Percentiles rank a stretch among this genome's conserved stretches.
phyloP scores from a whole-genome alignment of 2,329 filamentous ascomycete species.

The Talaromyces sp. region DNA sequence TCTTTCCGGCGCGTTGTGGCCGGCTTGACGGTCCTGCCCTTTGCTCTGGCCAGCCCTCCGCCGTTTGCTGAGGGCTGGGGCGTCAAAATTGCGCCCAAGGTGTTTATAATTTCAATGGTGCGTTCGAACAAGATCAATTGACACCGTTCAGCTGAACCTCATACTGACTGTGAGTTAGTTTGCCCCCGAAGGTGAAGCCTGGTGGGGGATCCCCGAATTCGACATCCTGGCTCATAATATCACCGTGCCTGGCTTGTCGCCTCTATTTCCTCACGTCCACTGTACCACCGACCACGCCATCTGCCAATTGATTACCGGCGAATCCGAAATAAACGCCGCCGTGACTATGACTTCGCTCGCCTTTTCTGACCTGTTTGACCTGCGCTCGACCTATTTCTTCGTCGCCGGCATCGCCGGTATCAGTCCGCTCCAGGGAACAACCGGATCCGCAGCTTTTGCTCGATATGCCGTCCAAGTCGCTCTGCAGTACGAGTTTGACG shows the following conservation, averaged over 20 bases:
- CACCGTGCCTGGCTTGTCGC: slow-evolving; percentile 57
- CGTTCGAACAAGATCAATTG: not conserved
- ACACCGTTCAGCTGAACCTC: not conserved
- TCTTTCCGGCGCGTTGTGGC: not conserved
- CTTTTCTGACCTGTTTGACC: slow-evolving; percentile 58
- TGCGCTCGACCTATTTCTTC: slow-evolving; percentile 64
- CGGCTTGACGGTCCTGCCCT: not conserved
- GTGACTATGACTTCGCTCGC: slow-evolving; percentile 58
- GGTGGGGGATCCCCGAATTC: slow-evolving; percentile 53
- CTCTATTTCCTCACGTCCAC: slow-evolving; percentile 58
- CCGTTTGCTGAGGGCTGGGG: not conserved
- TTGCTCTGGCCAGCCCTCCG: not conserved
- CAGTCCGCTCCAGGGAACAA: slow-evolving; percentile 61
- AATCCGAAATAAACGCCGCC: slow-evolving; percentile 70
- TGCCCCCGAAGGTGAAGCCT: slow-evolving; percentile 54
- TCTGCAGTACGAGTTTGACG: slow-evolving; percentile 69
- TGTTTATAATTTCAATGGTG: not conserved
- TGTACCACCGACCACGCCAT: slow-evolving; percentile 57
- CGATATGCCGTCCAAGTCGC: slow-evolving; percentile 68
- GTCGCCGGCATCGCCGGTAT: slow-evolving; percentile 69
- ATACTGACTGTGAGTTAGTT: slow-evolving; percentile 42
- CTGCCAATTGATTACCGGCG: slow-evolving; percentile 64
- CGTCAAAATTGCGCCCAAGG: not conserved
- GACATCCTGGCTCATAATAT: slow-evolving; percentile 54
- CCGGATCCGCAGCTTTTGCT: slow-evolving; percentile 61